Conservation (phyloP, 768 basidiomycete species). For the Serpula lacrymans region DNA sequence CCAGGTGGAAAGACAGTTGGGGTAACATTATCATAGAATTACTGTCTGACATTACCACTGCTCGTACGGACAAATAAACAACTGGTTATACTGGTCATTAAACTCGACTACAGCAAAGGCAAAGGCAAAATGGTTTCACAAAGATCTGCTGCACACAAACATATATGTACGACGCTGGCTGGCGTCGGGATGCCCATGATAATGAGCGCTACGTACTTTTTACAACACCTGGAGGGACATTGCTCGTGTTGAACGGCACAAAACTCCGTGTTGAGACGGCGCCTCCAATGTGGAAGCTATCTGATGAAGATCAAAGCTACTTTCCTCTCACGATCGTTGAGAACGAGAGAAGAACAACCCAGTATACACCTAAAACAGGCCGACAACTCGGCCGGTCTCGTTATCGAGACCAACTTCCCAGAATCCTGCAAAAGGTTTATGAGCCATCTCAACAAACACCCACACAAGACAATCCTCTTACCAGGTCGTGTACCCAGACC, state of each 20-base stretch:
- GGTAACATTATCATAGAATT: conserved; percentile 6
- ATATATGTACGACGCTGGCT: too few relatives aligned
- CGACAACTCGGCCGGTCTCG: conserved; percentile 77
- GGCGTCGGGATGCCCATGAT: conserved; percentile 3
- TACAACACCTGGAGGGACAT: conserved; percentile 15
- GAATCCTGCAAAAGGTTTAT: conserved; percentile 51
- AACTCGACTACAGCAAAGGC: neutral
- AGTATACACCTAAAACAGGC: conserved; percentile 60
- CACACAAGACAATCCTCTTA: too few relatives aligned
- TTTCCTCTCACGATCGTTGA: conserved; percentile 15
- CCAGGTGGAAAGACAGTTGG: conserved; percentile 31
- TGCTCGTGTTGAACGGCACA: conserved; percentile 40
- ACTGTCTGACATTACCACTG: conserved; percentile 9
- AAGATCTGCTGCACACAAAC: too few relatives aligned
- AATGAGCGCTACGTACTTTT: conserved; percentile 8
- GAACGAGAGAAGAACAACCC: conserved; percentile 9
- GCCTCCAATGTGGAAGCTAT: conserved; percentile 15
- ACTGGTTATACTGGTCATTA: neutral
- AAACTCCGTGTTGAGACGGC: conserved; percentile 38
- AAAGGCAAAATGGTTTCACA: too few relatives aligned
- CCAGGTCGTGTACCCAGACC: conserved; percentile 91
- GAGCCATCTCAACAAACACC: too few relatives aligned
- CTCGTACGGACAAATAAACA: neutral
- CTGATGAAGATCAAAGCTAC: conserved; percentile 15
- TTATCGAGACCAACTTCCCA: conserved; percentile 87